A percentile compares a stretch with the other conserved stretches of the same genome.
phyloP scores from a whole-genome alignment of 2,329 filamentous ascomycete genomes.

The Fusarium chaquense region DNA sequence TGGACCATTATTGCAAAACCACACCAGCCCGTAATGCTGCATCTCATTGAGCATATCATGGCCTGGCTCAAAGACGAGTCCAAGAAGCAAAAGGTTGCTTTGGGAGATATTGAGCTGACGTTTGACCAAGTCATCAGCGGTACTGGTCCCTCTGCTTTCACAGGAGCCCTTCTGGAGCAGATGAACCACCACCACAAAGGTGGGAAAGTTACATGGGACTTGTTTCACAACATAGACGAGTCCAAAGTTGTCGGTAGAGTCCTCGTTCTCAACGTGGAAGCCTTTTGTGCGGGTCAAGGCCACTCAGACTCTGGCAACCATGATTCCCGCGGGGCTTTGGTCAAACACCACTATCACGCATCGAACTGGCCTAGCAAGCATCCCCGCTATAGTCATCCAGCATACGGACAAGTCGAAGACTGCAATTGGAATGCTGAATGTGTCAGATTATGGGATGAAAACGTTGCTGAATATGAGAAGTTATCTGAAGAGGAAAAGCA shows the following conservation, averaged over 20 bases:
- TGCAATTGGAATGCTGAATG: slow-evolving; percentile 78
- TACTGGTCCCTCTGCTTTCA: slow-evolving; percentile 79
- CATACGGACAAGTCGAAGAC: slow-evolving; percentile 76
- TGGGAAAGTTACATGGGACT: slow-evolving; percentile 67
- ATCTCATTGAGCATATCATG: slow-evolving; percentile 76
- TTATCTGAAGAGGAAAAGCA: slow-evolving; percentile 71
- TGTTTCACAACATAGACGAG: slow-evolving; percentile 74
- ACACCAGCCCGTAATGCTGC: slow-evolving; percentile 74
- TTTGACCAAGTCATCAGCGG: slow-evolving; percentile 80
- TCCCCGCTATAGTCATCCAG: slow-evolving; percentile 74
- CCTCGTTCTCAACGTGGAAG: slow-evolving; percentile 76
- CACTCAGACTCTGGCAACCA: slow-evolving; percentile 80
- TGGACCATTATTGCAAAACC: slow-evolving; percentile 82
- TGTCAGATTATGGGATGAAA: slow-evolving; percentile 73
- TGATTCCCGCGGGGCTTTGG: slow-evolving; percentile 72
- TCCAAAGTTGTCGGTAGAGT: slow-evolving; percentile 74
- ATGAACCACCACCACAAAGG: slow-evolving; percentile 64
- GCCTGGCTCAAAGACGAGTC: slow-evolving; percentile 72
- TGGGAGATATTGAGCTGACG: slow-evolving; percentile 72
- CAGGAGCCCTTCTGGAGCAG: slow-evolving; percentile 71
- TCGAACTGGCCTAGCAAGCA: slow-evolving; percentile 77
- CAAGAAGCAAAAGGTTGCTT: slow-evolving; percentile 66
- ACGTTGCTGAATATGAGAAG: slow-evolving; percentile 70
- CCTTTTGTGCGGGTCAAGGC: slow-evolving; percentile 78
- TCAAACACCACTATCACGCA: slow-evolving; percentile 81